phyloP scores from a whole-genome alignment of 1,284 basidiomycete species.

The Apiotrichum brassicae region DNA sequence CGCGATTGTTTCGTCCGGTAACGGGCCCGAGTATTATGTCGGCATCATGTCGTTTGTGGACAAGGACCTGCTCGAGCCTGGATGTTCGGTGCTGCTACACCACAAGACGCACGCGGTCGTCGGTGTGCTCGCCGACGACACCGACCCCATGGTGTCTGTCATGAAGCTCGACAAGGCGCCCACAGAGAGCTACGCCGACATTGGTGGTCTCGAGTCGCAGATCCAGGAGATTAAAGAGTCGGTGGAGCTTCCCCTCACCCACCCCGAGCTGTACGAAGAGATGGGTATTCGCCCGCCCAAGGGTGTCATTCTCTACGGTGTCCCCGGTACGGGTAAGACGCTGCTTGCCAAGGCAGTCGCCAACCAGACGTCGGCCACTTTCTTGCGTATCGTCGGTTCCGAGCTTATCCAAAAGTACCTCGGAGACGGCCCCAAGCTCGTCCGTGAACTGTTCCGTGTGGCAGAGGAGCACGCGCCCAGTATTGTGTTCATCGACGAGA shows the following conservation, averaged over 20 bases:
- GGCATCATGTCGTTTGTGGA: conserved; percentile 98
- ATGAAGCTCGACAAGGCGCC: conserved; percentile 99
- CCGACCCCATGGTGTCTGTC: conserved; percentile 95
- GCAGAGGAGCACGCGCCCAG: conserved; percentile 97
- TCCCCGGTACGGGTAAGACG: conserved; percentile 97
- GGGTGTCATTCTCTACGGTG: conserved; percentile 98
- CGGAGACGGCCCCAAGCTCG: conserved; percentile 98
- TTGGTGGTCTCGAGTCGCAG: conserved; percentile 92
- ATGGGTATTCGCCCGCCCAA: conserved; percentile 99
- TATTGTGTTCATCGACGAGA: conserved; percentile 99
- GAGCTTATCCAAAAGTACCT: conserved; percentile 99
- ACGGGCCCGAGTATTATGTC: conserved; percentile 96
- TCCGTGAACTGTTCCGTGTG: conserved; percentile 92
- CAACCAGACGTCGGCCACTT: conserved; percentile 97
- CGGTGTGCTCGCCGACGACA: conserved; percentile 91
- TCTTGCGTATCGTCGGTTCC: conserved; percentile 94
- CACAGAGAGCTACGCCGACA: conserved; percentile 88
- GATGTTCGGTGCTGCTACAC: conserved; percentile 90
- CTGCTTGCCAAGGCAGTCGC: conserved; percentile 97
- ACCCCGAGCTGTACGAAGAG: conserved; percentile 98
- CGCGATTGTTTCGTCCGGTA: conserved; percentile 91
- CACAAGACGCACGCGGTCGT: conserved; percentile 95
- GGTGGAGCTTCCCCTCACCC: conserved; percentile 94
- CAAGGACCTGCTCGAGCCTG: conserved; percentile 95
- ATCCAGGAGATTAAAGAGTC: conserved; percentile 99